These are phyloP conservation scores for Antarctomyces pellizariae DNA, from an alignment of 495 filamentous ascomycete genomes.

Conservation along the genomic window DNA sequence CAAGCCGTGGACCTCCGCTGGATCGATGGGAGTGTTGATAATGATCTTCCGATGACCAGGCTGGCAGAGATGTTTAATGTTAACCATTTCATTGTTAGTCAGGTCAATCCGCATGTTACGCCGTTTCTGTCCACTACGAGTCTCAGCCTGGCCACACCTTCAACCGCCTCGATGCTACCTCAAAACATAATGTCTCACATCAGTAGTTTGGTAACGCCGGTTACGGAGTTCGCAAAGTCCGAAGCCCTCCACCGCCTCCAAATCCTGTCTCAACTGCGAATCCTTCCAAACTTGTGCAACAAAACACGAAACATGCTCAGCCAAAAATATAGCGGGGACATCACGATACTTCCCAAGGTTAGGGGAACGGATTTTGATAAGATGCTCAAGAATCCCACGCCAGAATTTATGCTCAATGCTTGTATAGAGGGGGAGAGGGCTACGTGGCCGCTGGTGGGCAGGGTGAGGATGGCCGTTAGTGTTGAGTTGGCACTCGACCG, in stretches of 20 bases:
- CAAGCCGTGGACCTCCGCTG: conserved; percentile 57
- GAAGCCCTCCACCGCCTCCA: conserved; percentile 67
- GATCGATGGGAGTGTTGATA: conserved; percentile 88
- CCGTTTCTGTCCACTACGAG: conserved; percentile 43
- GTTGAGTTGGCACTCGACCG: conserved; percentile 72
- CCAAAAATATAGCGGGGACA: conserved; percentile 87
- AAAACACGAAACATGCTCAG: conserved; percentile 63
- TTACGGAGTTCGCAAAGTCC: conserved; percentile 55
- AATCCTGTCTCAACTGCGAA: conserved; percentile 54
- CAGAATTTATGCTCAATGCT: conserved; percentile 66
- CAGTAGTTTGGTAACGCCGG: conserved; percentile 39
- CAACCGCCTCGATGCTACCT: conserved; percentile 6
- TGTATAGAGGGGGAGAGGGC: conserved; percentile 59
- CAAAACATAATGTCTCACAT: conserved; percentile 12
- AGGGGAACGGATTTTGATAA: conserved; percentile 46
- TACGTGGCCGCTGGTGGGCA: conserved; percentile 72
- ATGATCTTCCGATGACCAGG: conserved; percentile 78
- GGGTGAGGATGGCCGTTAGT: conserved; percentile 60
- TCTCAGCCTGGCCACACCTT: conserved; percentile 16
- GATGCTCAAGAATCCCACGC: conserved; percentile 67
- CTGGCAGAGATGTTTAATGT: conserved; percentile 94
- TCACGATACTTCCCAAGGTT: conserved; percentile 76
- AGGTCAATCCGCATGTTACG: conserved; percentile 85
- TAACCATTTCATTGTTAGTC: conserved; percentile 93
- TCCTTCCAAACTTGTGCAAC: conserved; percentile 59